Conservation (phyloP, 495 filamentous ascomycete species). For the Ascodesmis nigricans region DNA sequence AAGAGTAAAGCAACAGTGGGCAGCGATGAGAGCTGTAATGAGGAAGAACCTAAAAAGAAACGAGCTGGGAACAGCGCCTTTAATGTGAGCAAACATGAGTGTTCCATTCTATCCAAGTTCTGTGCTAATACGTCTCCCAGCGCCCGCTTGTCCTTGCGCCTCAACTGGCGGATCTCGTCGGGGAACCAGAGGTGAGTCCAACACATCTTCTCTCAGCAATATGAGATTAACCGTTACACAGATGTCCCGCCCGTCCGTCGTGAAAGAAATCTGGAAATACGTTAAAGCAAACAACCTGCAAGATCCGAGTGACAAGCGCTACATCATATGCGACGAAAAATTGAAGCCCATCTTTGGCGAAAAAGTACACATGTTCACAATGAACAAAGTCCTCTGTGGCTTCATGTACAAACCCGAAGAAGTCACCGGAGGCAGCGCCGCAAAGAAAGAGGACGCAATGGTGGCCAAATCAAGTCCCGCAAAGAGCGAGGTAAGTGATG, state of each 20-base stretch:
- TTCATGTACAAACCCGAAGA: slow-evolving; percentile 45
- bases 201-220: slow-evolving; percentile 5
- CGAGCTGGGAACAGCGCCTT: too few species aligned
- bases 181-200: slow-evolving; percentile 26
- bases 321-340: slow-evolving; percentile 77
- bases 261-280: slow-evolving; percentile 88
- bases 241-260: slow-evolving; percentile 81
- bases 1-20: slow-evolving; percentile 65
- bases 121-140: too few species aligned
- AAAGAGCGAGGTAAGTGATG: too few species aligned
- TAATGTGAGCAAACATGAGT: too few species aligned
- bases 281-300: slow-evolving; percentile 74
- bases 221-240: slow-evolving; percentile 23
- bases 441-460: too few species aligned
- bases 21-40: slow-evolving; percentile 44
- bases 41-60: slow-evolving; percentile 29
- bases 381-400: slow-evolving; percentile 40
- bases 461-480: too few species aligned
- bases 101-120: too few species aligned
- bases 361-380: slow-evolving; percentile 73
- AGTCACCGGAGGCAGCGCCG: too few species aligned
- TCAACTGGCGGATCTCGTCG: slow-evolving; percentile 38
- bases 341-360: slow-evolving; percentile 70
- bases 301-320: slow-evolving; percentile 71
- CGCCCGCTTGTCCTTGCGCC: slow-evolving; percentile 36